These are phyloP conservation scores for Wallacemonas sp. DNA, from an alignment of 208 protist genomes.

Conservation along the genomic window DNA sequence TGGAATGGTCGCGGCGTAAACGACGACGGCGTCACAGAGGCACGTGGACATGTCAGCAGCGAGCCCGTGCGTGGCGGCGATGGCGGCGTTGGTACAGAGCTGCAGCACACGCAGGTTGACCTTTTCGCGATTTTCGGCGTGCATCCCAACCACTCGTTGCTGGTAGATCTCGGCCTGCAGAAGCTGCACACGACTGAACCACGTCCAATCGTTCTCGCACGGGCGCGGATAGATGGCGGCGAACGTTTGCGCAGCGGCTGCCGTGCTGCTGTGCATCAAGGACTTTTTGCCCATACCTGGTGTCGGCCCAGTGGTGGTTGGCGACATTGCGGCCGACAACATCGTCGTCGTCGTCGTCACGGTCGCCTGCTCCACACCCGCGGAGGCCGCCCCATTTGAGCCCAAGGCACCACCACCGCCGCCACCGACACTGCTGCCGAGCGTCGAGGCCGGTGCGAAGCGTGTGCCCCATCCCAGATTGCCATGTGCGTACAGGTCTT, in stretches of 20 bases:
- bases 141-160: conserved; percentile 29
- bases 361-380: conserved; percentile 12
- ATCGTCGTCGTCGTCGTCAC: neutral
- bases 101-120: conserved; percentile 41
- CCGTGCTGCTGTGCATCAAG: neutral
- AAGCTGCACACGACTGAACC: conserved; percentile 64
- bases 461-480: conserved; percentile 75
- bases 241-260: neutral
- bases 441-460: conserved; percentile 6
- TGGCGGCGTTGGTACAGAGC: conserved; percentile 74
- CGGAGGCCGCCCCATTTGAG: neutral
- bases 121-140: conserved; percentile 25
- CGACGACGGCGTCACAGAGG: conserved; percentile 30
- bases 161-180: conserved; percentile 49
- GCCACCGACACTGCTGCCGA: conserved; percentile 7
- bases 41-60: conserved; percentile 14
- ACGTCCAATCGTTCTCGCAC: conserved; percentile 54
- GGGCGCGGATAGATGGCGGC: conserved; percentile 32
- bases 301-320: no score
- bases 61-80: conserved; percentile 60
- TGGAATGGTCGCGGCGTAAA: conserved; percentile 37
- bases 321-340: no score
- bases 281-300: neutral
- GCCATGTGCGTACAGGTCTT: conserved; percentile 62
- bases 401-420: no score